Conservation (phyloP, 805 yeast genomes). For the Saccharomyces paradoxus region DNA sequence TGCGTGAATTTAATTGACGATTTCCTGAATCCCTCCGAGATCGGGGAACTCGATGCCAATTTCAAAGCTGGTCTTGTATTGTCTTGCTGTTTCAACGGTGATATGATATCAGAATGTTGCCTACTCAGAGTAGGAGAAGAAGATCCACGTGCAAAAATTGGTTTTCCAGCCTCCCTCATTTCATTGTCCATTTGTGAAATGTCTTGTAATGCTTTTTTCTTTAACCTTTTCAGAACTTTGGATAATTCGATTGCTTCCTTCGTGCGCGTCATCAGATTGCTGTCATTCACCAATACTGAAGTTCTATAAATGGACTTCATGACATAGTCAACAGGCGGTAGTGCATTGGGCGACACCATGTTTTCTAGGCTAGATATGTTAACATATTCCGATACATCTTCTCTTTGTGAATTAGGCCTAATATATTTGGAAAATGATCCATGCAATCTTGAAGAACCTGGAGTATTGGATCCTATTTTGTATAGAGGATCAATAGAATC, state of each 20-base stretch:
- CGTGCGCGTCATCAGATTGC: constrained; percentile 44
- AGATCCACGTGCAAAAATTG: not conserved
- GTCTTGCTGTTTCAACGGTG: not conserved
- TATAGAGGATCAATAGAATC: constrained; percentile 29
- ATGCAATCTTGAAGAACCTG: constrained; percentile 1
- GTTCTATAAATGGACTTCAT: constrained; percentile 55
- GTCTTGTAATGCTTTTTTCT: constrained; percentile 7
- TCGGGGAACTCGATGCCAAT: constrained; percentile 1
- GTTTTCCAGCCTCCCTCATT: constrained; percentile 1
- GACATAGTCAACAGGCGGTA: constrained; percentile 47
- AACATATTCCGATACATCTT: constrained; percentile 6
- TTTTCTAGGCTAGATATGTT: constrained; percentile 45
- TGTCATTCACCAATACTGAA: constrained; percentile 54
- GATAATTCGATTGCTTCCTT: constrained; percentile 28
- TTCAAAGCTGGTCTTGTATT: constrained; percentile 2
- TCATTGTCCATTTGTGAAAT: constrained; percentile 4
- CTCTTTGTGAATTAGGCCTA: not conserved
- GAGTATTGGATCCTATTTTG: constrained; percentile 4
- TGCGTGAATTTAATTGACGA: constrained; percentile 4
- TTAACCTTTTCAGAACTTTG: constrained; percentile 15
- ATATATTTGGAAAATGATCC: constrained; percentile 1
- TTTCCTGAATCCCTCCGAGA: constrained; percentile 6
- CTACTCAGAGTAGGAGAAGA: not conserved
- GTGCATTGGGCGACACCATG: constrained; percentile 46
- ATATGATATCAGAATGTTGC: not conserved